phyloP scores from a whole-genome alignment of 768 basidiomycete genomes.

The Boletus subparvulus region DNA sequence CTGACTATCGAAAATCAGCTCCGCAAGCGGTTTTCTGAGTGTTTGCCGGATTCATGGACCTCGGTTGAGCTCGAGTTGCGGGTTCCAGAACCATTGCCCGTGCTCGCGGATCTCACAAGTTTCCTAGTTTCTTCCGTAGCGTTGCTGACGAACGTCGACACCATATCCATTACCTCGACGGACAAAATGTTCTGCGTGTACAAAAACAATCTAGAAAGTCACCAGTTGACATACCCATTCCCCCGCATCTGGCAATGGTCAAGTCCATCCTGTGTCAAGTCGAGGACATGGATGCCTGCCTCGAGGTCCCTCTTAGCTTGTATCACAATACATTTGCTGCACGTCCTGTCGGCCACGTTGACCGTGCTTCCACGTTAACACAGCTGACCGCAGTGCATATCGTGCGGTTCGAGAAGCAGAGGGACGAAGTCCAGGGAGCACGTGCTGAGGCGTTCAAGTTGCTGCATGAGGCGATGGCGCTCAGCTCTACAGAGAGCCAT shows the following conservation, averaged over 20 bases:
- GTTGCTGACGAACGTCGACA: slow-evolving; percentile 2
- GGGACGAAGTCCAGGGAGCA: not conserved
- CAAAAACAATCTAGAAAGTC: not conserved
- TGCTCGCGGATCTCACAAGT: slow-evolving; percentile 6
- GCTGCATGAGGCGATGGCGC: too few relatives aligned
- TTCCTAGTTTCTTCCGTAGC: slow-evolving; percentile 15
- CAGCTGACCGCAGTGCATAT: not conserved
- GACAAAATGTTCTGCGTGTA: not conserved
- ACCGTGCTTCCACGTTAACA: too few relatives aligned
- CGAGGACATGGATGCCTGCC: not conserved
- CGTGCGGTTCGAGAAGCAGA: too few relatives aligned
- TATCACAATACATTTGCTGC: too few relatives aligned
- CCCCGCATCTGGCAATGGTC: slow-evolving; percentile 23
- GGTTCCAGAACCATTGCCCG: slow-evolving; percentile 1
- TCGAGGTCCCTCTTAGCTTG: too few relatives aligned
- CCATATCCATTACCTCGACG: slow-evolving; percentile 3
- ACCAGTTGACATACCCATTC: not conserved
- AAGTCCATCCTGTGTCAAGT: not conserved
- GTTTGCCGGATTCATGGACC: slow-evolving; percentile 1
- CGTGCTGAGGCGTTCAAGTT: too few relatives aligned
- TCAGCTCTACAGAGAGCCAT: too few relatives aligned
- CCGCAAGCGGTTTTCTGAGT: not conserved
- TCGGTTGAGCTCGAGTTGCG: slow-evolving; percentile 11
- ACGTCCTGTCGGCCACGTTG: too few relatives aligned
- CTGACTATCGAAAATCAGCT: slow-evolving; percentile 4